phyloP scores from a whole-genome alignment of 306 rosid species.

The Hippophae rhamnoides region DNA sequence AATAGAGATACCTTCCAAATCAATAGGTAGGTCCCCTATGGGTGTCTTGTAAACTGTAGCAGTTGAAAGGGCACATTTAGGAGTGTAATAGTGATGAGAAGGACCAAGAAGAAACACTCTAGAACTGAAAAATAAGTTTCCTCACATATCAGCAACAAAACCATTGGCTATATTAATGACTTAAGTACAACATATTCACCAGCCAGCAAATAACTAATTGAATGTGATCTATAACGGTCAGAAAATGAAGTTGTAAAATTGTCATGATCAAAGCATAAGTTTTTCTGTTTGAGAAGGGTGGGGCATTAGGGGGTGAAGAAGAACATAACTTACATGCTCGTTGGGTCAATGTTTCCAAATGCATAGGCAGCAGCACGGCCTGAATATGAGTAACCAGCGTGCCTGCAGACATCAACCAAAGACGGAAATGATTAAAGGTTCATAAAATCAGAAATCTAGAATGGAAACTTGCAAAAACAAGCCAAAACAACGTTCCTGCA shows the following conservation, averaged over 20 bases:
- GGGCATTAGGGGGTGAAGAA: neutral
- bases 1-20: conserved; percentile 71
- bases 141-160: conserved; percentile 14
- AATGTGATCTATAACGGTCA: neutral
- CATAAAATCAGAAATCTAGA: neutral
- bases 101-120: conserved; percentile 97
- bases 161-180: neutral
- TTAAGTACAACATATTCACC: neutral
- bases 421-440: neutral
- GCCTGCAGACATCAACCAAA: conserved; percentile 36
- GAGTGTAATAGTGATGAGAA: conserved; percentile 85
- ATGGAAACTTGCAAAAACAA: neutral
- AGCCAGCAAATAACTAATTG: neutral
- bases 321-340: conserved; percentile 53
- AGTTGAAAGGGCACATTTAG: conserved; percentile 82
- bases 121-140: conserved; percentile 38
- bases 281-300: neutral
- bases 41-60: conserved; percentile 94
- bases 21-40: conserved; percentile 81
- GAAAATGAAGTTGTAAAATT: neutral
- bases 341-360: conserved; percentile 90
- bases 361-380: conserved; percentile 98
- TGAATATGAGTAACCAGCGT: conserved; percentile 95
- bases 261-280: neutral
- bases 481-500: neutral